phyloP scores from a whole-genome alignment of 768 basidiomycete genomes.

The Suillus subalutaceus region DNA sequence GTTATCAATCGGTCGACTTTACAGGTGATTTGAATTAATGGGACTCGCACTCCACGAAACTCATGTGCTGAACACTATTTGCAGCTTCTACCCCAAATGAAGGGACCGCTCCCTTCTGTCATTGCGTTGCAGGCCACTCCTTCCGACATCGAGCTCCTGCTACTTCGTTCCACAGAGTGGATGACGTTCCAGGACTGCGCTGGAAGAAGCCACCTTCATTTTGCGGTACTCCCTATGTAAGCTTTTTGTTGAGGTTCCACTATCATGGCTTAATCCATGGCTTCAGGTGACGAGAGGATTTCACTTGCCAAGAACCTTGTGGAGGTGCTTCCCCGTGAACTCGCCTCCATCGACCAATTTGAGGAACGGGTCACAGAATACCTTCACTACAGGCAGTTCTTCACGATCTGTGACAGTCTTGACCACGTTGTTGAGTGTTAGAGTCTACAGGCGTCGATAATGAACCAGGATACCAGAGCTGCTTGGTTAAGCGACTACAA shows the following conservation, averaged over 20 bases:
- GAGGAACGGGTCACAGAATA: slow-evolving; percentile 77
- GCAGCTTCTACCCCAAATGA: slow-evolving; percentile 40
- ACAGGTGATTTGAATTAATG: too few relatives aligned
- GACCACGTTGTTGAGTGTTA: slow-evolving; percentile 63
- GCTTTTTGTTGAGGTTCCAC: slow-evolving; percentile 23
- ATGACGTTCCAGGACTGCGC: slow-evolving; percentile 83
- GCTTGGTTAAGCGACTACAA: slow-evolving; percentile 70
- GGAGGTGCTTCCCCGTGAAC: slow-evolving; percentile 61
- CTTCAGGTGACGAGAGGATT: slow-evolving; percentile 68
- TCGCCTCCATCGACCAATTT: slow-evolving; percentile 61
- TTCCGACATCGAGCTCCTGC: slow-evolving; percentile 57
- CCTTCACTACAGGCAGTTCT: slow-evolving; percentile 80
- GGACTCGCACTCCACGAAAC: too few relatives aligned
- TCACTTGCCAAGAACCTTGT: slow-evolving; percentile 65
- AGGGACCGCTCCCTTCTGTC: slow-evolving; percentile 63
- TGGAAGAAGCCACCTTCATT: slow-evolving; percentile 87
- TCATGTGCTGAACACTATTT: too few relatives aligned
- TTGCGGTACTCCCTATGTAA: slow-evolving; percentile 87
- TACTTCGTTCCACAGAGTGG: slow-evolving; percentile 93
- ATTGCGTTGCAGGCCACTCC: slow-evolving; percentile 58
- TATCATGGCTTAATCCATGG: background rate
- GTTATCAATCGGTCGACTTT: too few relatives aligned
- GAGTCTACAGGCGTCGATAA: slow-evolving; percentile 54
- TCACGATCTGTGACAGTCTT: slow-evolving; percentile 70
- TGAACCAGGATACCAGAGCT: slow-evolving; percentile 60